A percentile compares a stretch with the other conserved stretches of the same genome.
Evolutionary conservation across 2,329 filamentous ascomycete species (phyloP).

Genomic region (Taxawa tesnikishii): DNA sequence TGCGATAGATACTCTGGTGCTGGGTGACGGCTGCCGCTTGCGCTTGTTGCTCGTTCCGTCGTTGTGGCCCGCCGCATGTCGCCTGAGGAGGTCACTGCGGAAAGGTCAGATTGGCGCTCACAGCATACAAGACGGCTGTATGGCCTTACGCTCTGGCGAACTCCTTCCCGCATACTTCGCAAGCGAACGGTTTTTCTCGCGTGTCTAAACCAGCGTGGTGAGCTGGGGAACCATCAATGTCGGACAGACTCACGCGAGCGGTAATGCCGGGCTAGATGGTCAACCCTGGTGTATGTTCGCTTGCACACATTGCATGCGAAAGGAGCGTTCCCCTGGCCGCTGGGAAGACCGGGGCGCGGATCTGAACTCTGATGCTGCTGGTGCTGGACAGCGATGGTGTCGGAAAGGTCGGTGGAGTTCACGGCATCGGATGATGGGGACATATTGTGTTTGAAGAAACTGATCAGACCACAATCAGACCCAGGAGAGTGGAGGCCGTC

Average conservation of each 20-base stretch:
- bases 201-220: neutral
- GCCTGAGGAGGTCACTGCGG: neutral
- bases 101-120: neutral
- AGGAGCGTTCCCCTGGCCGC: no score
- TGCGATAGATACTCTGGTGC: neutral
- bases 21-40: neutral
- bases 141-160: conserved; percentile 3
- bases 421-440: no score
- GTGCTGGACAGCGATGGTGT: no score
- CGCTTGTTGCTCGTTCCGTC: neutral
- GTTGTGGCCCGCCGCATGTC: conserved; percentile 1
- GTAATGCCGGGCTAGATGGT: conserved; percentile 2
- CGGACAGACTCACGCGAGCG: conserved; percentile 1
- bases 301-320: conserved; percentile 2
- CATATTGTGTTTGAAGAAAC: no score
- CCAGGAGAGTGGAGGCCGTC: no score
- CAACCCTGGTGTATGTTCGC: conserved; percentile 1
- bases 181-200: conserved; percentile 1
- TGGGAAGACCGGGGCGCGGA: no score
- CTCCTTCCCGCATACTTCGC: conserved; percentile 1
- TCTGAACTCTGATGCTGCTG: no score
- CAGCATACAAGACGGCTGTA: no score
- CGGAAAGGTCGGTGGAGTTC: no score
- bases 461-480: no score
- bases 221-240: no score